Evolutionary conservation across 2,329 filamentous ascomycete genomes (phyloP).

Genomic region (Phyllosticta ampelicida): DNA sequence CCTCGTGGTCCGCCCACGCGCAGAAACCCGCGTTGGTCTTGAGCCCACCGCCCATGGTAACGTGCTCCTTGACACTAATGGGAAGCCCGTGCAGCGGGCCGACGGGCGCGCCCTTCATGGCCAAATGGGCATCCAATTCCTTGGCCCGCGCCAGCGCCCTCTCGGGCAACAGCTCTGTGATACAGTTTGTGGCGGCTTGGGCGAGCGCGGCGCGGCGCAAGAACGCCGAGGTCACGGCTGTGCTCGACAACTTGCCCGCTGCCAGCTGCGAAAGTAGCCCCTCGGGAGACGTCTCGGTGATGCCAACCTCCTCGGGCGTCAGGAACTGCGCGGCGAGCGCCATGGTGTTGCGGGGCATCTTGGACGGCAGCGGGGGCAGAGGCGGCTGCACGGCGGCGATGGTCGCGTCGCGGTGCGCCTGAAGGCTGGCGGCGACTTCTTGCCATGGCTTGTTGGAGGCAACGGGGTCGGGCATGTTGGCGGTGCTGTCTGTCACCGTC

Average conservation of each 20-base stretch:
- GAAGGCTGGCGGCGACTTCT: constrained; percentile 36
- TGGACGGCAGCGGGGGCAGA: constrained; percentile 25
- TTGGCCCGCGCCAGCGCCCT: constrained; percentile 25
- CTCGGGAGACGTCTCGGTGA: constrained; percentile 28
- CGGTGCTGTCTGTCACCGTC: neutral
- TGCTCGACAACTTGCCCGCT: constrained; percentile 17
- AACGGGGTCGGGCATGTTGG: neutral
- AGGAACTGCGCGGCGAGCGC: constrained; percentile 33
- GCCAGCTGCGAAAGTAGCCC: constrained; percentile 20
- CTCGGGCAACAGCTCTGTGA: constrained; percentile 30
- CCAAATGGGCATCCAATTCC: constrained; percentile 22
- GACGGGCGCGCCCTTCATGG: constrained; percentile 25
- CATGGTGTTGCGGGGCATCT: constrained; percentile 36
- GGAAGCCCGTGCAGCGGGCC: constrained; percentile 41
- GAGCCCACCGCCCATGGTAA: constrained; percentile 37
- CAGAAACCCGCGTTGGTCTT: constrained; percentile 41
- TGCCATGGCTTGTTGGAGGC: constrained; percentile 28
- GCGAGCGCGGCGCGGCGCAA: constrained; percentile 44
- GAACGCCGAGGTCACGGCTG: constrained; percentile 43
- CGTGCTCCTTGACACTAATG: constrained; percentile 40
- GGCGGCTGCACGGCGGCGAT: constrained; percentile 32
- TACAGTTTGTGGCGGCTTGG: constrained; percentile 44
- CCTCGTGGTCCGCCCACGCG: constrained; percentile 26
- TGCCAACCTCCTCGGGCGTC: constrained; percentile 20
- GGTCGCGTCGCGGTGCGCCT: constrained; percentile 36